These are phyloP conservation scores for Suillus subluteus DNA, from an alignment of 768 basidiomycete genomes.

Conservation along the genomic window DNA sequence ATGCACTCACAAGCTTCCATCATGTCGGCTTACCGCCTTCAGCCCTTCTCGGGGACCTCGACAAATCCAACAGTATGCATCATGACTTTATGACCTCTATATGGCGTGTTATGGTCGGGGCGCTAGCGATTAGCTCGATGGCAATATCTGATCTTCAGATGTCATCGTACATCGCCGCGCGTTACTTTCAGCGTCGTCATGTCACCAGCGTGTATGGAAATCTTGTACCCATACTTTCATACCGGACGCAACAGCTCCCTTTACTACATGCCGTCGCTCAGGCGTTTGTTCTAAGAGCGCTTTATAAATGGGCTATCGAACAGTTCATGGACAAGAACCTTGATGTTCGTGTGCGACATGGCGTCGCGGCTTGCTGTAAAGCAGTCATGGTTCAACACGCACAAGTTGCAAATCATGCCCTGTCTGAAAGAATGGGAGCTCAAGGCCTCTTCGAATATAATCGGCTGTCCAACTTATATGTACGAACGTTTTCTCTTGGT, in stretches of 20 bases:
- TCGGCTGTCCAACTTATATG: conserved; percentile 37
- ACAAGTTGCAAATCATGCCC: conserved; percentile 19
- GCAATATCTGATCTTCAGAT: conserved; percentile 30
- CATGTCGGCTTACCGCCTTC: conserved; percentile 35
- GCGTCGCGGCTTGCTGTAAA: conserved; percentile 37
- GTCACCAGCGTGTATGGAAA: conserved; percentile 13
- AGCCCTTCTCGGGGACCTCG: conserved; percentile 34
- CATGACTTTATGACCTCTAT: conserved; percentile 31
- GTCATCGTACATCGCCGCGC: conserved; percentile 28
- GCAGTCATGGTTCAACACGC: conserved; percentile 27
- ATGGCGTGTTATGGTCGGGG: conserved; percentile 37
- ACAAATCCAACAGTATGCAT: conserved; percentile 21
- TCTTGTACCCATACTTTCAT: conserved; percentile 36
- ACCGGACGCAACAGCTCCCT: conserved; percentile 46
- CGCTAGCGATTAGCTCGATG: conserved; percentile 33
- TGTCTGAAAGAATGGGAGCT: conserved; percentile 46
- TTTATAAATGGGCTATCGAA: conserved; percentile 25
- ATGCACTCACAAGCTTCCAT: conserved; percentile 41
- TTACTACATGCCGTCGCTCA: conserved; percentile 40
- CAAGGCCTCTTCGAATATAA: conserved; percentile 46
- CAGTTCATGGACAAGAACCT: conserved; percentile 30
- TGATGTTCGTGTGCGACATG: conserved; percentile 29
- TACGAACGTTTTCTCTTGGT: conserved; percentile 19
- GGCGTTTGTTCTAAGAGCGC: conserved; percentile 38
- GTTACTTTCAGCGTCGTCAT: conserved; percentile 36